Conservation (phyloP, 2,329 filamentous ascomycete species). For the Xylariaceae sp. region DNA sequence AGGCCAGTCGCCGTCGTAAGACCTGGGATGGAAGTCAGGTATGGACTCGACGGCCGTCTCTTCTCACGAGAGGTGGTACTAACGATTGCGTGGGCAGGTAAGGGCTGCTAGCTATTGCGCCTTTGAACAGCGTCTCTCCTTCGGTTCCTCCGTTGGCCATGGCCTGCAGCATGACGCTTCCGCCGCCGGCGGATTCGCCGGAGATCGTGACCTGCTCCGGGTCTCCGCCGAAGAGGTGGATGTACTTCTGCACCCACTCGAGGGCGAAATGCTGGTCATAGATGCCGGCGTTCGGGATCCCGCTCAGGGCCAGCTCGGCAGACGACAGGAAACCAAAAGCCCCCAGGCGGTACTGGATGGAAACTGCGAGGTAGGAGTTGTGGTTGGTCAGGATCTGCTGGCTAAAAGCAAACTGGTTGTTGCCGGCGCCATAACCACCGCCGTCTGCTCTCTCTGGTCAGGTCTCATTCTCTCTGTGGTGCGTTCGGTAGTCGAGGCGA, state of each 20-base stretch:
- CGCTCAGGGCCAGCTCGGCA: slow-evolving; percentile 30
- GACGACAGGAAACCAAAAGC: slow-evolving; percentile 43
- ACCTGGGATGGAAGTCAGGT: slow-evolving; percentile 8
- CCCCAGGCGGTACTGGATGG: slow-evolving; percentile 34
- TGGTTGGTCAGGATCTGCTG: slow-evolving; percentile 30
- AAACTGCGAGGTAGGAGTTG: slow-evolving; percentile 32
- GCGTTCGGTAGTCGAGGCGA: neutral
- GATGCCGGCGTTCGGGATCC: slow-evolving; percentile 39
- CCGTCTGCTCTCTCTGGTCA: slow-evolving; percentile 27
- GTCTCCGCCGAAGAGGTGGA: slow-evolving; percentile 45
- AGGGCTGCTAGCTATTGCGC: slow-evolving; percentile 32
- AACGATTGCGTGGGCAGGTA: slow-evolving; percentile 48
- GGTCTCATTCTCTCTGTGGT: too few relatives aligned
- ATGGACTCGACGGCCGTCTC: neutral
- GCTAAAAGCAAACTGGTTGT: slow-evolving; percentile 13
- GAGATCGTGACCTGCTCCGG: slow-evolving; percentile 43
- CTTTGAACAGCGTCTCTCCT: slow-evolving; percentile 38
- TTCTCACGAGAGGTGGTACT: neutral
- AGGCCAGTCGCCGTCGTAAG: slow-evolving; percentile 23
- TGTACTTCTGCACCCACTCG: slow-evolving; percentile 44
- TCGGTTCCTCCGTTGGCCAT: slow-evolving; percentile 38
- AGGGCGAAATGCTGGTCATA: slow-evolving; percentile 44
- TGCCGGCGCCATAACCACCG: slow-evolving; percentile 33
- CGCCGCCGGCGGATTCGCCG: slow-evolving; percentile 47
- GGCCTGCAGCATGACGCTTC: slow-evolving; percentile 38